Conservation (phyloP, 2,329 filamentous ascomycete genomes). For the Apiospora kogelbergensis region DNA sequence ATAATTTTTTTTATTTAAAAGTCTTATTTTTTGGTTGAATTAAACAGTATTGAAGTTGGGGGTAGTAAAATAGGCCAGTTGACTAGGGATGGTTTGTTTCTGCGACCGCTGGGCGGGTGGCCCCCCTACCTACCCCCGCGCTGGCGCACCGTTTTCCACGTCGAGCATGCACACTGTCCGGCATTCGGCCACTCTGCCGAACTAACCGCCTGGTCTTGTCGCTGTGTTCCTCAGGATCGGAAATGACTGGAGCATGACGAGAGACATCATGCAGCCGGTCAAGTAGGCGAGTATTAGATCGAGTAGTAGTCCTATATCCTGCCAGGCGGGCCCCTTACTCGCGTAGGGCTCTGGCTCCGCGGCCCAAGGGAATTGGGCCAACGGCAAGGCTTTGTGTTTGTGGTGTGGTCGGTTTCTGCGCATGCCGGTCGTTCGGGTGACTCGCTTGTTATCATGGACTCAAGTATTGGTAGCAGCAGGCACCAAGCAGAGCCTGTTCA, state of each 20-base stretch:
- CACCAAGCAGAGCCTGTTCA: not conserved
- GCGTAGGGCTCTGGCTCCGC: not conserved
- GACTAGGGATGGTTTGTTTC: no score
- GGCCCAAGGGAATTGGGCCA: not conserved
- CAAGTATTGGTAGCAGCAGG: not conserved
- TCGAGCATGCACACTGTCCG: not conserved
- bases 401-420: not conserved
- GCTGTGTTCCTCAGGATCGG: not conserved
- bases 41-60: no score
- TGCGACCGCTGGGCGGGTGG: no score
- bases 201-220: slow-evolving; percentile 6
- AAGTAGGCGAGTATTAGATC: not conserved
- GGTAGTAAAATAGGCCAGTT: no score
- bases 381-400: not conserved
- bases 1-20: no score
- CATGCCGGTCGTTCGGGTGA: not conserved
- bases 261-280: slow-evolving; percentile 1
- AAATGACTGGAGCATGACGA: slow-evolving; percentile 4
- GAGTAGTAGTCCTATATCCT: not conserved
- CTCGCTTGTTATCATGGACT: not conserved
- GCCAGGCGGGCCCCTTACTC: not conserved
- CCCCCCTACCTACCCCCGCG: not conserved
- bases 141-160: not conserved
- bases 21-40: no score
- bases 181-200: slow-evolving; percentile 7